These are phyloP conservation scores for Xylaria sp. DNA, from an alignment of 2,329 filamentous ascomycete genomes.

Conservation along the genomic window DNA sequence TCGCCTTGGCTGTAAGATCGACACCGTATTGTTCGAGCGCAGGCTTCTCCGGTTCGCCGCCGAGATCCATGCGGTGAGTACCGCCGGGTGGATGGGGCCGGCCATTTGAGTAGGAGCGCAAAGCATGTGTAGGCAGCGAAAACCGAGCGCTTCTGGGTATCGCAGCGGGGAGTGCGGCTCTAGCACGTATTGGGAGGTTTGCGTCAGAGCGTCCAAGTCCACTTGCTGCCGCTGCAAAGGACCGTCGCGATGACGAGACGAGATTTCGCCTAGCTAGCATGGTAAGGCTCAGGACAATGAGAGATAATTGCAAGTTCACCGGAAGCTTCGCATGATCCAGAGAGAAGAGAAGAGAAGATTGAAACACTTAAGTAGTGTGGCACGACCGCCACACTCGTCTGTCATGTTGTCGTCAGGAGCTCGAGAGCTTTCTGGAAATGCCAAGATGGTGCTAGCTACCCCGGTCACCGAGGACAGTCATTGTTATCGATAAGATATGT, in stretches of 20 bases:
- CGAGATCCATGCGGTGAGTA: slow-evolving; percentile 92
- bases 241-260: slow-evolving; percentile 50
- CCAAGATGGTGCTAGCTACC: slow-evolving; percentile 34
- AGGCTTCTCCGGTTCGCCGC: slow-evolving; percentile 78
- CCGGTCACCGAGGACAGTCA: not conserved
- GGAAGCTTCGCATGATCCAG: not conserved
- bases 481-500: slow-evolving; percentile 40
- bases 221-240: slow-evolving; percentile 45
- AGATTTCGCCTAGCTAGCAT: slow-evolving; percentile 56
- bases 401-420: slow-evolving; percentile 31
- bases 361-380: slow-evolving; percentile 29
- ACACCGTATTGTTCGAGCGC: slow-evolving; percentile 92
- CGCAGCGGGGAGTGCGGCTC: slow-evolving; percentile 41
- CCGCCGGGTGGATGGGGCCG: slow-evolving; percentile 88
- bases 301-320: not conserved
- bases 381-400: slow-evolving; percentile 5
- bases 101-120: slow-evolving; percentile 72
- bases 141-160: slow-evolving; percentile 34
- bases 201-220: slow-evolving; percentile 40
- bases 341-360: slow-evolving; percentile 15
- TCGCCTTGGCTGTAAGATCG: slow-evolving; percentile 86
- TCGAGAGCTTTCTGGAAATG: slow-evolving; percentile 47
- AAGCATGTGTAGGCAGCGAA: slow-evolving; percentile 35
- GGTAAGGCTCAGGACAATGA: slow-evolving; percentile 21
- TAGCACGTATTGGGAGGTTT: slow-evolving; percentile 39